Conservation (phyloP, 331 rosid genomes). For the Telfairia occidentalis region DNA sequence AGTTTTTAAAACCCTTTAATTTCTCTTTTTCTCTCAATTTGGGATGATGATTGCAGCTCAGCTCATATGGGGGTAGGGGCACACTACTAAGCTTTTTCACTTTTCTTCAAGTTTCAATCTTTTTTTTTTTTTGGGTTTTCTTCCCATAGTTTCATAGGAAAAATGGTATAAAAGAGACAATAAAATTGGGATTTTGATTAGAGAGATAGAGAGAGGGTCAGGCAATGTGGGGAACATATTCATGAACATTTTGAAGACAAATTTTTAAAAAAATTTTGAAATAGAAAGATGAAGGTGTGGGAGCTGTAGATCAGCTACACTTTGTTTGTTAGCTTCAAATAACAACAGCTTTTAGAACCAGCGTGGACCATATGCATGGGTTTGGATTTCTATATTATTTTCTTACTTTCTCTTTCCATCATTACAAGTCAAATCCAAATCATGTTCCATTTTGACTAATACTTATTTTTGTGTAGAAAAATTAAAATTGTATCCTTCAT, state of each 20-base stretch:
- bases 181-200: slow-evolving; percentile 32
- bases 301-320: slow-evolving; percentile 34
- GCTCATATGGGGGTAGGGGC: slow-evolving; percentile 56
- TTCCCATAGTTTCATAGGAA: slow-evolving; percentile 22
- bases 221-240: slow-evolving; percentile 94
- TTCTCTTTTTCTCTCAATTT: too few relatives aligned
- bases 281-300: not conserved
- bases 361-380: not conserved
- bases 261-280: slow-evolving; percentile 29
- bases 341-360: not conserved
- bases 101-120: slow-evolving; percentile 17
- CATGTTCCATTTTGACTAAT: not conserved
- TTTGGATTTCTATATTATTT: not conserved
- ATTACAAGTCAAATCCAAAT: slow-evolving; percentile 4
- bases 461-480: not conserved
- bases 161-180: slow-evolving; percentile 25
- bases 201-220: slow-evolving; percentile 24
- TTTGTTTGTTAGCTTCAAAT: slow-evolving; percentile 43
- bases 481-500: not conserved
- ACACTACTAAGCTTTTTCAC: slow-evolving; percentile 24
- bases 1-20: not conserved
- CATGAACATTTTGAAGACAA: slow-evolving; percentile 54
- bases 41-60: slow-evolving; percentile 80
- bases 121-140: slow-evolving; percentile 3
- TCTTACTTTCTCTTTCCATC: not conserved